Evolutionary conservation across 768 basidiomycete species (phyloP), one percentile per base, ranked within the genome.

Genomic region (Russula sp.): DNA sequence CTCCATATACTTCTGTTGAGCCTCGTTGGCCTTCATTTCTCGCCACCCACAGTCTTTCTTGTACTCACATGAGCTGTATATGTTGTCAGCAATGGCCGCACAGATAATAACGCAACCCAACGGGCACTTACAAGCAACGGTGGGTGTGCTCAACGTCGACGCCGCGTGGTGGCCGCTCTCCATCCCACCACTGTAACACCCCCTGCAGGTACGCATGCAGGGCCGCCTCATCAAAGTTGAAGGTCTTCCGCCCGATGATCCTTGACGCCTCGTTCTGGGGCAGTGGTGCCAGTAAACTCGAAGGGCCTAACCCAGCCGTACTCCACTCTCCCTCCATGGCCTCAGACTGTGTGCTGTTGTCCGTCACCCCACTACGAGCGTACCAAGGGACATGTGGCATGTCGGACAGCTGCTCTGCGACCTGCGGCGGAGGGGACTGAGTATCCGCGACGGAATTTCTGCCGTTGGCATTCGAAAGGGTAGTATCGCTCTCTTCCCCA

Each of bases 131-230:
- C 84, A 75, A 75, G 78, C 92, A 93, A 53, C 91, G 78, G 58
- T 77, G 68, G 3, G 85, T 75, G 54, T 87, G 76, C 47, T 79
- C 73, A 22, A 86, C 35, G 2, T 78, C 77, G 0, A 94, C 93
- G 1, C 93, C 93, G n/a, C 73, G 71, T 0, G 93, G 83, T 35
- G 78, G 75, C 43, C 93, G 78, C 56, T 77, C 66, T 1, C 91
- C 90, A 60, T 79, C 73, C 93, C 93, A 96, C 83, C 88, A 94
- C 53, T 78, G 71, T 2, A 93, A 71, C 0, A 86, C 75, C 56
- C 77, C 77, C 1, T 68, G 66, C 25, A 94, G 72, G 64, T 87
- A 78, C 1, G 63, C 62, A 25, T 84, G 78, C 20, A 96, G 77
- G 47, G 81, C 63, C 1, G 47, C 43, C 9, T 81, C 75, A 52